phyloP scores from a whole-genome alignment of 768 basidiomycete species.

The Tephrocybe rancida region DNA sequence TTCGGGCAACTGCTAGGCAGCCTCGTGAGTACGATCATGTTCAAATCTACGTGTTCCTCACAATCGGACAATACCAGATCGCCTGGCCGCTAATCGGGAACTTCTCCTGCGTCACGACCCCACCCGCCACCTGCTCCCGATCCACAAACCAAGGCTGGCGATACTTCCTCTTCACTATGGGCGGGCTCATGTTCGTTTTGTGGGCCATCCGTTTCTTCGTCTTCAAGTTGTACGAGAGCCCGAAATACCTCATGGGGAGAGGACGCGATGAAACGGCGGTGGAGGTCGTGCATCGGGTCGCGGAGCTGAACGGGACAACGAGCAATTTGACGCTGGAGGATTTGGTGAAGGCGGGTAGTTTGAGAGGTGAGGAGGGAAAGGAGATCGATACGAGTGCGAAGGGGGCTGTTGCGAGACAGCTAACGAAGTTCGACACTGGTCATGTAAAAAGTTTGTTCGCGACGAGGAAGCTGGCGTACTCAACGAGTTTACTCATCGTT shows the following conservation, averaged over 20 bases:
- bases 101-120: conserved; percentile 52
- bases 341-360: conserved; percentile 32
- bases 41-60: neutral
- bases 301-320: conserved; percentile 57
- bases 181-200: conserved; percentile 66
- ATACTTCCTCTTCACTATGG: conserved; percentile 74
- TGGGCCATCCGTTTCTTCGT: conserved; percentile 65
- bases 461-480: conserved; percentile 63
- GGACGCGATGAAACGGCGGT: conserved; percentile 66
- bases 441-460: conserved; percentile 66
- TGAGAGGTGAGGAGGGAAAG: conserved; percentile 4
- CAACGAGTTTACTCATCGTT: conserved; percentile 63
- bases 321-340: conserved; percentile 53
- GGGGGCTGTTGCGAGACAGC: conserved; percentile 36
- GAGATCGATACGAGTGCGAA: conserved; percentile 14
- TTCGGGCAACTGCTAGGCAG: conserved; percentile 69
- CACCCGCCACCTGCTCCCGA: conserved; percentile 37
- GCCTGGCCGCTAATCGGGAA: conserved; percentile 78
- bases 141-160: conserved; percentile 73
- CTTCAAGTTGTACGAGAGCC: conserved; percentile 70
- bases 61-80: conserved; percentile 37
- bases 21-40: conserved; percentile 26
- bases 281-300: conserved; percentile 61
- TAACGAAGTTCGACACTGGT: conserved; percentile 32
- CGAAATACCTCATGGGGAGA: conserved; percentile 72